Conservation (phyloP, 192 early-diverging fungal genomes). For the Podila verticillata region DNA sequence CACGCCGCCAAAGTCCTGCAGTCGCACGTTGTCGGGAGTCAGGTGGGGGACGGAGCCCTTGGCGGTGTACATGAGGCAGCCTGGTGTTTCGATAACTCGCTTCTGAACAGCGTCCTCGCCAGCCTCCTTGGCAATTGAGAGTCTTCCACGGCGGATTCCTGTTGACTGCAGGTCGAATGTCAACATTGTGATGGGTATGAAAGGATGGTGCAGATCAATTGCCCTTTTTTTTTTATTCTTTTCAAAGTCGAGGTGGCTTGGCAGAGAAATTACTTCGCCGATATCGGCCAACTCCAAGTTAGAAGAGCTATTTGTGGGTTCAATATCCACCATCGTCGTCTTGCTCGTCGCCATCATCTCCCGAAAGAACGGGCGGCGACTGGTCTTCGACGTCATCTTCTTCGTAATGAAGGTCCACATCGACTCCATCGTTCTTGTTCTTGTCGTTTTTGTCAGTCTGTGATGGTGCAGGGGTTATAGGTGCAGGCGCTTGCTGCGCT, state of each 20-base stretch:
- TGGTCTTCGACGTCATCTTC: not conserved
- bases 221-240: conserved; percentile 10
- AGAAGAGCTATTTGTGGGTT: not conserved
- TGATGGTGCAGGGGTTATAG: not conserved
- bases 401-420: not conserved
- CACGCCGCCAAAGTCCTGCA: conserved; percentile 52
- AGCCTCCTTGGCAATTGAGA: conserved; percentile 1
- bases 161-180: conserved; percentile 10
- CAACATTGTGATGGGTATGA: conserved; percentile 8
- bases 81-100: conserved; percentile 57
- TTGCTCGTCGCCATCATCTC: not conserved
- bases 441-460: too few relatives aligned
- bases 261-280: not conserved
- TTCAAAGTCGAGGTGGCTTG: not conserved
- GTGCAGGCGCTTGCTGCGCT: not conserved
- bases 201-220: not conserved
- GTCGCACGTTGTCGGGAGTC: conserved; percentile 58
- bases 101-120: conserved; percentile 12
- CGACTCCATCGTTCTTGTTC: too few relatives aligned
- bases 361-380: not conserved
- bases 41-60: conserved; percentile 66
- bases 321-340: not conserved
- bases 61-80: conserved; percentile 59
- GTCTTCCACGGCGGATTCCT: conserved; percentile 12
- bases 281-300: not conserved